Evolutionary conservation across 2,329 filamentous ascomycete species (phyloP).

Genomic region (Diaporthe ilicicola): DNA sequence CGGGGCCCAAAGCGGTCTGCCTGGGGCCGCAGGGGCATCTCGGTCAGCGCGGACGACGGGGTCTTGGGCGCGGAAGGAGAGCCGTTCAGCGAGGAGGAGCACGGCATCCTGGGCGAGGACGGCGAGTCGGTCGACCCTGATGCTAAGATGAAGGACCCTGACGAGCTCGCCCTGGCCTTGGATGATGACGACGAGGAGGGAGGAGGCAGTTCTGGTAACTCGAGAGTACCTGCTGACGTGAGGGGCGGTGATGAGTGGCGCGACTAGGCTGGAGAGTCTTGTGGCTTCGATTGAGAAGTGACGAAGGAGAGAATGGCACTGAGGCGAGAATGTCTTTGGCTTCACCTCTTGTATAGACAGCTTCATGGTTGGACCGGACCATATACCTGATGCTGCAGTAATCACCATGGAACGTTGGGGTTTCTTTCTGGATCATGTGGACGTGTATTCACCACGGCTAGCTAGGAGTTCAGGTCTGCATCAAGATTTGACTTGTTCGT

Average conservation of each 20-base stretch:
- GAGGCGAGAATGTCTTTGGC: background rate
- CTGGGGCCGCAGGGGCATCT: slow-evolving; percentile 73
- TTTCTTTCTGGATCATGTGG: background rate
- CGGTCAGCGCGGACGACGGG: slow-evolving; percentile 71
- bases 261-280: slow-evolving; percentile 15
- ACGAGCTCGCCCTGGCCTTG: slow-evolving; percentile 68
- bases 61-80: slow-evolving; percentile 61
- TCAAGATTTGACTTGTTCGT: background rate
- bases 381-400: background rate
- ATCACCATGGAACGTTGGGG: background rate
- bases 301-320: background rate
- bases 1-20: slow-evolving; percentile 52
- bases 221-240: slow-evolving; percentile 49
- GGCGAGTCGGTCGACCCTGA: slow-evolving; percentile 60
- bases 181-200: slow-evolving; percentile 66
- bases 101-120: slow-evolving; percentile 46
- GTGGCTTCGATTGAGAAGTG: background rate
- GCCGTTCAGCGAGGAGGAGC: slow-evolving; percentile 47
- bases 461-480: slow-evolving; percentile 17
- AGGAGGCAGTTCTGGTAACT: slow-evolving; percentile 38
- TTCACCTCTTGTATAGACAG: background rate
- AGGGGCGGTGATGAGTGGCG: slow-evolving; percentile 58
- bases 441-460: slow-evolving; percentile 2
- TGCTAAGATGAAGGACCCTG: slow-evolving; percentile 72
- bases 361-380: background rate